A percentile compares a stretch with the other conserved stretches of the same genome.
Evolutionary conservation across 495 filamentous ascomycete genomes (phyloP).

Genomic region (Tuber indicum): DNA sequence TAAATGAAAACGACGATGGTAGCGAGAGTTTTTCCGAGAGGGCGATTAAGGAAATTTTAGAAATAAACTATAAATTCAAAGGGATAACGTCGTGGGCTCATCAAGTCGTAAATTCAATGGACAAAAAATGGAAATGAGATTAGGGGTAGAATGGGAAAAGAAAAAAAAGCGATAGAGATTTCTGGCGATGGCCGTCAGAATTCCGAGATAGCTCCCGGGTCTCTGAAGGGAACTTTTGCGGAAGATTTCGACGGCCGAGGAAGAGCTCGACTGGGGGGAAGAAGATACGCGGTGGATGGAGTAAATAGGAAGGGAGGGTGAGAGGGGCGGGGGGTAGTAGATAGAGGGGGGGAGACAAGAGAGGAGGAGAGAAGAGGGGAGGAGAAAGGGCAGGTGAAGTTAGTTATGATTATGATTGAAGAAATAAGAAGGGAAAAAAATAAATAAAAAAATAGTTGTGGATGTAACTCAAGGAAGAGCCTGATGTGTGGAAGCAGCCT

Average conservation of each 20-base stretch:
- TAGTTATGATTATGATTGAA: slow-evolving; percentile 5
- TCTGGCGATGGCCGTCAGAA: slow-evolving; percentile 29
- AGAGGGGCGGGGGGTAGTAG: slow-evolving; percentile 15
- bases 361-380: slow-evolving; percentile 7
- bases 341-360: slow-evolving; percentile 8
- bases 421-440: slow-evolving; percentile 10
- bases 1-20: neutral
- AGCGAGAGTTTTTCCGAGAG: neutral
- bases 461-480: slow-evolving; percentile 17
- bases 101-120: slow-evolving; percentile 35
- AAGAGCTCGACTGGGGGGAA: slow-evolving; percentile 7
- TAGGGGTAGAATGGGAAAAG: slow-evolving; percentile 13
- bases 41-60: neutral
- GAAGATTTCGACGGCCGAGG: neutral
- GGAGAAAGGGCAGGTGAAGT: slow-evolving; percentile 9
- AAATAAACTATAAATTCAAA: neutral
- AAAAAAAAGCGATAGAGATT: slow-evolving; percentile 19
- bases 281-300: slow-evolving; percentile 15
- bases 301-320: slow-evolving; percentile 11
- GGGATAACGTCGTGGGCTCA: slow-evolving; percentile 28
- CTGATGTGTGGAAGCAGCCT: slow-evolving; percentile 9
- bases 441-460: slow-evolving; percentile 19
- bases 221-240: neutral
- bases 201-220: neutral
- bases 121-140: slow-evolving; percentile 20